Evolutionary conservation across 441 rosid genomes (phyloP).

Genomic region (Gossypium schwendimanii): DNA sequence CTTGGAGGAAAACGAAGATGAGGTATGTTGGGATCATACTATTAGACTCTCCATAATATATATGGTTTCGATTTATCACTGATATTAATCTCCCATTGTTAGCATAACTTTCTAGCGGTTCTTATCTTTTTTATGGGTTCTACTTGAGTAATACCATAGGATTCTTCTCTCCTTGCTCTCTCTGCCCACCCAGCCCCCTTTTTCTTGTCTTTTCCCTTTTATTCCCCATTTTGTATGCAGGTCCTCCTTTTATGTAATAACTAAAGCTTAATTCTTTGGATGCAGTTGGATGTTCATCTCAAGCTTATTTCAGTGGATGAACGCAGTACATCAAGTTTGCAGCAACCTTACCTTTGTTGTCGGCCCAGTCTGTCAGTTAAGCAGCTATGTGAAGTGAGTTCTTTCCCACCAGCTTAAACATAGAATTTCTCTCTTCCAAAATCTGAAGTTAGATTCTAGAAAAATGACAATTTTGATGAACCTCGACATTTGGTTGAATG

Average conservation of each 20-base stretch:
- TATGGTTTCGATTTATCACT: constrained; percentile 8
- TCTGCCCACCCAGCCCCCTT: background rate
- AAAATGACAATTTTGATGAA: background rate
- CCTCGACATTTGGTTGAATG: constrained; percentile 7
- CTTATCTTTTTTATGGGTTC: background rate
- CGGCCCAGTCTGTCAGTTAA: constrained; percentile 40
- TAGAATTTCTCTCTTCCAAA: background rate
- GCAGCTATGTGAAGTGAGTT: constrained; percentile 49
- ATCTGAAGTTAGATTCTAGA: background rate
- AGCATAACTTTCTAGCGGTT: background rate
- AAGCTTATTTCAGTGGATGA: constrained; percentile 40
- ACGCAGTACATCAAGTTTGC: constrained; percentile 32
- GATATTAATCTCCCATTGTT: constrained; percentile 4
- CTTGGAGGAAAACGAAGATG: constrained; percentile 42
- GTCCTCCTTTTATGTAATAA: background rate
- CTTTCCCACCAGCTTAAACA: constrained; percentile 9
- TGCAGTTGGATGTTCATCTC: constrained; percentile 48
- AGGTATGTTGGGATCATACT: constrained; percentile 26
- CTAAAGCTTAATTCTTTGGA: constrained; percentile 13
- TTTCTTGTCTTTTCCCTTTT: background rate
- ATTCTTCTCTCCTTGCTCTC: background rate
- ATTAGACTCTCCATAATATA: constrained; percentile 10
- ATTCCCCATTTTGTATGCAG: background rate
- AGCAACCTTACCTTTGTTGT: constrained; percentile 50
- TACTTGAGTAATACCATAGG: background rate